Evolutionary conservation across 306 rosid genomes (phyloP), one percentile per base, ranked within the genome.

Genomic region (Sophora flavescens): DNA sequence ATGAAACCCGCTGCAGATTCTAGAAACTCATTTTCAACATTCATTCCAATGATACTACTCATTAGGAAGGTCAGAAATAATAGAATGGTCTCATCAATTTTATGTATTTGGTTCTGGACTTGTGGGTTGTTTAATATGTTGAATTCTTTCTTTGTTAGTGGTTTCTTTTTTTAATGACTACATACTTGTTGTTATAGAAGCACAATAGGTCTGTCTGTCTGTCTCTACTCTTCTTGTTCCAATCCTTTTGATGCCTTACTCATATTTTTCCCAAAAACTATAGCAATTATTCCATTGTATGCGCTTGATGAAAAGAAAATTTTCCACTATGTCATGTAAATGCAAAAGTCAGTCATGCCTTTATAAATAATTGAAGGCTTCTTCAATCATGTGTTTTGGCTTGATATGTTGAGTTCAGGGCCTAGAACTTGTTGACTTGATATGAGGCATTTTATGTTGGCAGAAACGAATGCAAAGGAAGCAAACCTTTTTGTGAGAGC

Each of bases 381-480:
- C 33, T 62, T 28, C 28, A 59, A n/a, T 47, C 28, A 30, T 44
- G 47, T 22, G 38, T 42, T 67, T 44, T 73, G 47, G 47, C 56
- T 63, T 50, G 13, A 70, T 30, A 17, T 67, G 3, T 75, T 75
- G 41, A 35, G 50, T 76, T 73, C 5, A 44, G 32, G 69, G 54
- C 7, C 11, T 32, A 36, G 45, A 67, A 16, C 35, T 3, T 68
- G 13, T 14, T 64, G 15, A 48, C 65, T 70, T 64, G 53, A 64
- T 59, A 26, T 11, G 1, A 48, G 66, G 44, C n/a, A 48, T 61
- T 82, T 71, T 53, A 7, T 86, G 17, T 62, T 83, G 84, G 68
- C 91, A 89, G 97, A 80, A 48, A 71, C 26, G 3, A 54, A 80
- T n/a, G 63, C 30, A 36, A 76, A 82, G 79, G 59, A 38, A 73